Conservation (phyloP, 805 yeast species). For the Kurtzmaniella cleridarum region DNA sequence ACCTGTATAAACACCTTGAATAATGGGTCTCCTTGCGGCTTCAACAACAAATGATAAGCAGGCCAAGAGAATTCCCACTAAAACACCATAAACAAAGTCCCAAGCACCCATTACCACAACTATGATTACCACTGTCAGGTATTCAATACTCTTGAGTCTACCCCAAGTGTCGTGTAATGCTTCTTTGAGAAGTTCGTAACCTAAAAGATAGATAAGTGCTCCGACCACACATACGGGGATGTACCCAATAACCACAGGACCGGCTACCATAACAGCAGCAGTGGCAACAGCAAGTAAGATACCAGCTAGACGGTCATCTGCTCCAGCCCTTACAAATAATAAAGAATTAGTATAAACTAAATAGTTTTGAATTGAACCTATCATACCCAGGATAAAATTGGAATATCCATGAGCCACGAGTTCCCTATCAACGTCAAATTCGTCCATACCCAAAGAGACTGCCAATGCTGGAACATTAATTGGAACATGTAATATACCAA, state of each 20-base stretch:
- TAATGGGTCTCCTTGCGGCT: slow-evolving; percentile 78
- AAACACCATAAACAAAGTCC: slow-evolving; percentile 90
- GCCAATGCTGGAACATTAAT: slow-evolving; percentile 97
- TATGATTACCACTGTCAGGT: slow-evolving; percentile 75
- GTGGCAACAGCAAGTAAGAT: slow-evolving; percentile 84
- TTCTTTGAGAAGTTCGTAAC: slow-evolving; percentile 85
- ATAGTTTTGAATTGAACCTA: slow-evolving; percentile 91
- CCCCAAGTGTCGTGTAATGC: slow-evolving; percentile 83
- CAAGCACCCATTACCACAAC: slow-evolving; percentile 93
- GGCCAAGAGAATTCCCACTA: slow-evolving; percentile 86
- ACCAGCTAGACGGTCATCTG: slow-evolving; percentile 85
- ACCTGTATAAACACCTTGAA: slow-evolving; percentile 80
- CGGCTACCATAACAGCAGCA: slow-evolving; percentile 71
- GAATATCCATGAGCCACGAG: slow-evolving; percentile 93
- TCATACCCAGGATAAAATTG: slow-evolving; percentile 73
- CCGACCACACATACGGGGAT: slow-evolving; percentile 97
- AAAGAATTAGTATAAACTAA: slow-evolving; percentile 92
- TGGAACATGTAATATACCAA: slow-evolving; percentile 94
- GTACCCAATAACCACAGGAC: slow-evolving; percentile 88
- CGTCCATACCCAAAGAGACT: slow-evolving; percentile 79
- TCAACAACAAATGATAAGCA: slow-evolving; percentile 94
- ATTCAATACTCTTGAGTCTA: slow-evolving; percentile 69
- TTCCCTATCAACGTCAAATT: slow-evolving; percentile 87
- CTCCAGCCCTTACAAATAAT: slow-evolving; percentile 89
- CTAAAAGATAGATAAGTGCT: slow-evolving; percentile 80